Base-by-base conservation (phyloP, 495 filamentous ascomycete genomes). In the Friedmanniomyces endolithicus region DNA sequence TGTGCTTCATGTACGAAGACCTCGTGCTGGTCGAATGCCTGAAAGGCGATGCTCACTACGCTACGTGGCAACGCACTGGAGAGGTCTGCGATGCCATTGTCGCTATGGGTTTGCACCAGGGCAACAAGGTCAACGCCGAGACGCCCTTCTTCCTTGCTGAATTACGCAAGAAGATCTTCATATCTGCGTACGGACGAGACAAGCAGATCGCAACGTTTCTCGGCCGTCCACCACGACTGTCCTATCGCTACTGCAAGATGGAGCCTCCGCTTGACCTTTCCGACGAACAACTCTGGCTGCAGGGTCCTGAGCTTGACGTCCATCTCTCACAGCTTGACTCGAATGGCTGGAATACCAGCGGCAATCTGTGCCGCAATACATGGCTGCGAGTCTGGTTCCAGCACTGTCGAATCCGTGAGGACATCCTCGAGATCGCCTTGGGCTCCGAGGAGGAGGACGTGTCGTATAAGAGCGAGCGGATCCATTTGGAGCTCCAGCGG, bases 341-440 rank as follows among this genome's bases (percentile, higher is more conserved):
- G 2, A 63, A 68, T 4, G 81, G 80, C 0, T 84, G 81, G 81
- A 75, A 76, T 50, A 72, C 67, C 0, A 58, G 69, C 16, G 72
- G 70, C 0, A 47, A 54, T 8, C 62, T 71, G 9, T 53, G 72
- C 24, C 62, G 69, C 24, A 71, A 70, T 31, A 74, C 73, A 3
- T 65, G 69, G 44, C 59, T 72, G 14, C 72, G 80, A 3, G 70
- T 79, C 7, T 74, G 78, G 35, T 70, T 75, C 19, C 64, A 73
- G 1, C 65, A 82, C 11, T 65, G 74, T 0, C 55, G 71, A 3
- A 70, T 78, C 9, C 64, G 75, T 16, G 81, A 84, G 52, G 73
- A 81, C 51, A 75, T 82, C 14, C 72, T 85, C 19, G 74, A 81
- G 54, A 74, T 83, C 19, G 76, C 79, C 14, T 61, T 83, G 11